A percentile compares a stretch with the other conserved stretches of the same genome.
Evolutionary conservation across 163 green algal genomes (phyloP).

Genomic region (Scenedesmus sp.): DNA sequence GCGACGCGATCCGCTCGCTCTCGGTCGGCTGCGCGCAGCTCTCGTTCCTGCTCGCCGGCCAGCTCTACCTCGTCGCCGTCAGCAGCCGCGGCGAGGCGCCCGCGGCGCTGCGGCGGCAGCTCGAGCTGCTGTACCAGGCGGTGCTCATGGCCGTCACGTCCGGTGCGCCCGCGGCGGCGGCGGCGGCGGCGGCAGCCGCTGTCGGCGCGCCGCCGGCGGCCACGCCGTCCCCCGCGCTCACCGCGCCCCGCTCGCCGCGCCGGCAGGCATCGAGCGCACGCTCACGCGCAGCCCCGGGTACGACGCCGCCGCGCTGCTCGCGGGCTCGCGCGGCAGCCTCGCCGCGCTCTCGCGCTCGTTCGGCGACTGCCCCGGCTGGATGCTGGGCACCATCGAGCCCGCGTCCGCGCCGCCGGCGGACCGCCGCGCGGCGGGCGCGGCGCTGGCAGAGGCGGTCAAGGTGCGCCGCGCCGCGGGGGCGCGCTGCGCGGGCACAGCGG

Average conservation of each 20-base stretch:
- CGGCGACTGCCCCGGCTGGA: conserved; percentile 27
- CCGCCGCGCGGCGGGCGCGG: conserved; percentile 7
- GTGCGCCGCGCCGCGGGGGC: too few species aligned
- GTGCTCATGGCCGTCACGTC: conserved; percentile 70
- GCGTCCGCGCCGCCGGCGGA: conserved; percentile 41
- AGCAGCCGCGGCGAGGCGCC: conserved; percentile 65
- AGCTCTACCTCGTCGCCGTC: conserved; percentile 77
- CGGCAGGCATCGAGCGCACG: conserved; percentile 61
- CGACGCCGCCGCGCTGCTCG: conserved; percentile 69
- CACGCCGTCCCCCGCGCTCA: too few species aligned
- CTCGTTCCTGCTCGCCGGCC: conserved; percentile 68
- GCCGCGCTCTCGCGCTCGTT: not conserved
- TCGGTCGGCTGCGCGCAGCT: conserved; percentile 55
- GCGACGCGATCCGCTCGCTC: conserved; percentile 36
- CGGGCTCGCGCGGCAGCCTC: conserved; percentile 17
- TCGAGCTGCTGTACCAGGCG: conserved; percentile 79
- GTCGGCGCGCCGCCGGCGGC: too few species aligned
- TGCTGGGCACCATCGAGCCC: conserved; percentile 47
- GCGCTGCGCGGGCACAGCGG: too few species aligned
- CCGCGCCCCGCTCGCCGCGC: too few species aligned
- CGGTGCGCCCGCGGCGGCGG: conserved; percentile 37
- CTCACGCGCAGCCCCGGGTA: conserved; percentile 71
- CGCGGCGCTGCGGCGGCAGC: conserved; percentile 69
- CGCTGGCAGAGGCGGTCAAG: conserved; percentile 33
- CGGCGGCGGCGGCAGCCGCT: conserved; percentile 8